These are phyloP conservation scores for Cryptococcus hybrid DNA, from an alignment of 1,284 basidiomycete species.

Conservation along the genomic window DNA sequence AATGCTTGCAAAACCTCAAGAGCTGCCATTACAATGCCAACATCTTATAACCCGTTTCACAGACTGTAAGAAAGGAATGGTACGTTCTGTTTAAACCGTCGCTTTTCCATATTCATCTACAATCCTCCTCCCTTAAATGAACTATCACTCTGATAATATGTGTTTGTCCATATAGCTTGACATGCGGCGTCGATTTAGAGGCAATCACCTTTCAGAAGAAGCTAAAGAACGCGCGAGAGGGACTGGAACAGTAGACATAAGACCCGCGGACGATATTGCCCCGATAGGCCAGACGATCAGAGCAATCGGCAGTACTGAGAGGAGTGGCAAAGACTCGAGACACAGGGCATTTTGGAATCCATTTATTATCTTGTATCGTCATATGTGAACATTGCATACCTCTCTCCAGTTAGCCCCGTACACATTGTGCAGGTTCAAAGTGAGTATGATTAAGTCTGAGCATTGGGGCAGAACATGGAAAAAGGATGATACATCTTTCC, in stretches of 20 bases:
- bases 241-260: neutral
- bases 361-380: no score
- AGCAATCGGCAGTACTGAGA: no score
- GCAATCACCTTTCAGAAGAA: conserved; percentile 38
- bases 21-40: conserved; percentile 47
- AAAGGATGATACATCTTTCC: no score
- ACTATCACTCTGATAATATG: neutral
- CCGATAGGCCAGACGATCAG: no score
- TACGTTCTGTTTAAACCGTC: conserved; percentile 21
- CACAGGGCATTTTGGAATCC: no score
- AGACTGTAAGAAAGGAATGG: conserved; percentile 50
- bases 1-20: conserved; percentile 38
- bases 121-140: neutral
- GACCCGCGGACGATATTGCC: no score
- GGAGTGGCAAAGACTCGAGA: no score
- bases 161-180: conserved; percentile 36
- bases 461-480: no score
- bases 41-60: conserved; percentile 43
- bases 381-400: no score
- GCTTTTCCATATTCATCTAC: neutral
- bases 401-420: no score
- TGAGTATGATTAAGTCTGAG: no score
- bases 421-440: no score
- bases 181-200: conserved; percentile 48
- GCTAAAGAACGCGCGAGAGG: conserved; percentile 11